Percentiles rank a stretch among this genome's conserved stretches.
Conservation (phyloP, 352 stramenopile species). For the Globisporangium iwayamae region DNA sequence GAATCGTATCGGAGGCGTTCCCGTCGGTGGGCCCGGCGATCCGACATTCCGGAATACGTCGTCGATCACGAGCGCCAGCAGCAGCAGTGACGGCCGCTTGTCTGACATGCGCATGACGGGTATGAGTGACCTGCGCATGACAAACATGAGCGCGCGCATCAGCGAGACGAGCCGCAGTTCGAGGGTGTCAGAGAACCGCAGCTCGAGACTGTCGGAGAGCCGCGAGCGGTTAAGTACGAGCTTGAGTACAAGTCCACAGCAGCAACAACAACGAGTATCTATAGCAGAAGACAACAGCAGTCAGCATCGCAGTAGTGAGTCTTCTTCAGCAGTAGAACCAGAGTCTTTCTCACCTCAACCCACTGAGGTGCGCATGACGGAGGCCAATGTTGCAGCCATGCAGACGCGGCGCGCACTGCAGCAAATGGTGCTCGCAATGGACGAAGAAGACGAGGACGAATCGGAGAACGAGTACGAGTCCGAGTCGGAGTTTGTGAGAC, state of each 20-base stretch:
- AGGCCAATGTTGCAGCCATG: conserved; percentile 60
- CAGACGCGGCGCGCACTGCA: conserved; percentile 80
- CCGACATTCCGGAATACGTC: conserved; percentile 21
- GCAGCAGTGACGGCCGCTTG: conserved; percentile 5
- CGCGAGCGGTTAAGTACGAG: not conserved
- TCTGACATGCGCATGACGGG: conserved; percentile 24
- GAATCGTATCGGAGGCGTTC: conserved; percentile 42
- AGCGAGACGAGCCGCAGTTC: conserved; percentile 12
- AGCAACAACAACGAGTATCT: conserved; percentile 8
- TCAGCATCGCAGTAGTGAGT: conserved; percentile 20
- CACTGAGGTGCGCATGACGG: conserved; percentile 41
- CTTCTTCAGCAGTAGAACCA: not conserved
- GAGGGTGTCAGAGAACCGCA: conserved; percentile 2
- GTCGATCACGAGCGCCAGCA: conserved; percentile 8
- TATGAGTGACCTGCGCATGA: conserved; percentile 18
- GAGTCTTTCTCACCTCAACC: not conserved
- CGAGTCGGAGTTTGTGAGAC: conserved; percentile 25
- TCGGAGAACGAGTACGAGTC: conserved; percentile 59
- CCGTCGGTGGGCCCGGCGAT: conserved; percentile 11
- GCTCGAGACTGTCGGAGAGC: conserved; percentile 6
- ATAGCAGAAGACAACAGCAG: conserved; percentile 11
- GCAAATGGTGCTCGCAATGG: conserved; percentile 81
- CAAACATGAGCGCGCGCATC: conserved; percentile 23
- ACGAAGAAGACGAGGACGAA: conserved; percentile 50
- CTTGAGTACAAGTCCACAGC: conserved; percentile 15